Evolutionary conservation across 2,329 filamentous ascomycete genomes (phyloP).

Genomic region (Talaromyces sp.): DNA sequence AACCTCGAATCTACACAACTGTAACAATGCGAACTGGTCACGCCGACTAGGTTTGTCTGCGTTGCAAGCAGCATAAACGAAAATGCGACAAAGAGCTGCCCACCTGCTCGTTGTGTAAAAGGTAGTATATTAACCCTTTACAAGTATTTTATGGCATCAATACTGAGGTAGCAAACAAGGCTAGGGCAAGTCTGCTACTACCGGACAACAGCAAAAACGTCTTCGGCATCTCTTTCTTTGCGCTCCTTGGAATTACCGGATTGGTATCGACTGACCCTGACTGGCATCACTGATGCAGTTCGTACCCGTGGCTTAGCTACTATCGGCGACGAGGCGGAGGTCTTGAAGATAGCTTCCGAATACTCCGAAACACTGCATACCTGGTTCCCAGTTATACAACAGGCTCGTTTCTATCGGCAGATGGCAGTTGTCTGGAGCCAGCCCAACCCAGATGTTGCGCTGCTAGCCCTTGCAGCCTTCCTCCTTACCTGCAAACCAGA

Average conservation of each 20-base stretch:
- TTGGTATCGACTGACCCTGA: neutral
- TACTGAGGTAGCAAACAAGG: neutral
- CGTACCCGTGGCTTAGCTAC: neutral
- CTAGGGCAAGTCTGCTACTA: neutral
- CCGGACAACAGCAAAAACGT: neutral
- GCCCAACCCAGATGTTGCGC: neutral
- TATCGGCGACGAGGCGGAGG: neutral
- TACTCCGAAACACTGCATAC: neutral
- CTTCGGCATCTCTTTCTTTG: neutral
- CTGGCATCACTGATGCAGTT: neutral
- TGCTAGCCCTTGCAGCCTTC: neutral
- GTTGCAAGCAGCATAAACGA: slow-evolving; percentile 2
- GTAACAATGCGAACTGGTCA: neutral
- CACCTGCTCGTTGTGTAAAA: neutral
- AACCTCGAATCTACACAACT: too few species aligned
- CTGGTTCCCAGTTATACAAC: neutral
- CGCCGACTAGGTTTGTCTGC: neutral
- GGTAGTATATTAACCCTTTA: neutral
- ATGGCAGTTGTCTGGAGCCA: neutral
- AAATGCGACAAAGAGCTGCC: slow-evolving; percentile 1
- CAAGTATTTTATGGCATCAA: neutral
- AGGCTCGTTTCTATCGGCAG: neutral
- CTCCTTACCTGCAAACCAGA: neutral
- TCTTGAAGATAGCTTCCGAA: neutral
- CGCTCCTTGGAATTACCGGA: neutral